A percentile compares a stretch with the other conserved stretches of the same genome.
These are phyloP conservation scores for Fusarium sp. DNA, from an alignment of 2,329 filamentous ascomycete genomes.

Conservation along the genomic window DNA sequence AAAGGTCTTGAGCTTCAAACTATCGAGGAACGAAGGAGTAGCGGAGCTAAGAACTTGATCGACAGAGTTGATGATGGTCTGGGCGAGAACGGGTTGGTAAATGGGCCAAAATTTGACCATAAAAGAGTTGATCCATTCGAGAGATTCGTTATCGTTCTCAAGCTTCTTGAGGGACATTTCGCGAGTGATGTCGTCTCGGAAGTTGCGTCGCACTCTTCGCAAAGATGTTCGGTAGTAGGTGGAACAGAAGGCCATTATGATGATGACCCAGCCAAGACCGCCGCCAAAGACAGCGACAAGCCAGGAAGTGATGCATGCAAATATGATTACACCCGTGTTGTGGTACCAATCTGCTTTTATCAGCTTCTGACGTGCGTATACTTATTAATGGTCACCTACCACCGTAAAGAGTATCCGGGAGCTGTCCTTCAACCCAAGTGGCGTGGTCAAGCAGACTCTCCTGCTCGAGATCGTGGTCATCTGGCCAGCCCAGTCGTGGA, in stretches of 20 bases:
- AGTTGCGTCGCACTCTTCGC: slow-evolving; percentile 92
- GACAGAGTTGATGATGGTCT: slow-evolving; percentile 91
- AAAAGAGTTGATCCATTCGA: slow-evolving; percentile 99
- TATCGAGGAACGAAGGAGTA: slow-evolving; percentile 92
- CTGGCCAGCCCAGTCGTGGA: slow-evolving; percentile 80
- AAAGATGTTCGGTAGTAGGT: slow-evolving; percentile 98
- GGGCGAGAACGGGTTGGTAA: slow-evolving; percentile 91
- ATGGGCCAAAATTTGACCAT: slow-evolving; percentile 99
- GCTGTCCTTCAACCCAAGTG: slow-evolving; percentile 83
- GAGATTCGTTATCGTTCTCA: slow-evolving; percentile 89
- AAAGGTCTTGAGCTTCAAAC: slow-evolving; percentile 91
- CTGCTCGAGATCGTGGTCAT: slow-evolving; percentile 64
- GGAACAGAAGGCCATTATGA: slow-evolving; percentile 90
- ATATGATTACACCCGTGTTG: slow-evolving; percentile 92
- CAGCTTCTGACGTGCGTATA: slow-evolving; percentile 6
- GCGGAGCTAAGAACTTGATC: slow-evolving; percentile 95
- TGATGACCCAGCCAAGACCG: slow-evolving; percentile 90
- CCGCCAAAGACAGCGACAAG: slow-evolving; percentile 88
- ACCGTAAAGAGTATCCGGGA: slow-evolving; percentile 92
- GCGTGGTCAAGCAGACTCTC: slow-evolving; percentile 86
- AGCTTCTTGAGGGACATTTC: slow-evolving; percentile 88
- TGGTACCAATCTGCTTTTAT: slow-evolving; percentile 89
- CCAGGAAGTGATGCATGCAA: slow-evolving; percentile 92
- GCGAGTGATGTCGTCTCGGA: slow-evolving; percentile 90
- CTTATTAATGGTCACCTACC: slow-evolving; percentile 60